phyloP scores from a whole-genome alignment of 441 rosid species.

The Euphorbia celastroides region DNA sequence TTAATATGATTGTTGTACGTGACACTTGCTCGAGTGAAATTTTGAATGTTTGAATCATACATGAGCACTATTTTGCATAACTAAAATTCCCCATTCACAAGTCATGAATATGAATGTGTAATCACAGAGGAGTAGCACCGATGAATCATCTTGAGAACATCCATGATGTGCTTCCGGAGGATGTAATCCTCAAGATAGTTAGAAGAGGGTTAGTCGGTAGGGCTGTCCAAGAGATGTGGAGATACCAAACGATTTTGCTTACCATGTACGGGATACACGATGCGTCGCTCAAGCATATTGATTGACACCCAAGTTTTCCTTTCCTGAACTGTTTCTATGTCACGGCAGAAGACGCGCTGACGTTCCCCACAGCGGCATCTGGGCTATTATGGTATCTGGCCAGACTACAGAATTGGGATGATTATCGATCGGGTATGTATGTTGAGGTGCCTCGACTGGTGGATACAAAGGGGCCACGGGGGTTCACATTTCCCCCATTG shows the following conservation, averaged over 20 bases:
- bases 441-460: too few relatives aligned
- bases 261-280: background rate
- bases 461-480: background rate
- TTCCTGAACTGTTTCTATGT: background rate
- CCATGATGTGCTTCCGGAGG: background rate
- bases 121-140: too few relatives aligned
- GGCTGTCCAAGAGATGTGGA: background rate
- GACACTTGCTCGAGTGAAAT: too few relatives aligned
- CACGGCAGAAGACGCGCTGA: background rate
- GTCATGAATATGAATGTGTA: too few relatives aligned
- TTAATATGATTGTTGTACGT: too few relatives aligned
- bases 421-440: background rate
- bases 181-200: too few relatives aligned
- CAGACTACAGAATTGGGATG: background rate
- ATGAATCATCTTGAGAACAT: too few relatives aligned
- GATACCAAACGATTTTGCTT: background rate
- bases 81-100: too few relatives aligned
- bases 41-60: too few relatives aligned
- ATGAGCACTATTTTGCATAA: too few relatives aligned
- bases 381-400: background rate
- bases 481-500: background rate
- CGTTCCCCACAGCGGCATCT: background rate
- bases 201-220: too few relatives aligned
- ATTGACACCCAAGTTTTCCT: background rate
- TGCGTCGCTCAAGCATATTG: background rate